These are phyloP conservation scores for Wickerhamiella australiensis DNA, from an alignment of 805 yeast species.

Conservation along the genomic window DNA sequence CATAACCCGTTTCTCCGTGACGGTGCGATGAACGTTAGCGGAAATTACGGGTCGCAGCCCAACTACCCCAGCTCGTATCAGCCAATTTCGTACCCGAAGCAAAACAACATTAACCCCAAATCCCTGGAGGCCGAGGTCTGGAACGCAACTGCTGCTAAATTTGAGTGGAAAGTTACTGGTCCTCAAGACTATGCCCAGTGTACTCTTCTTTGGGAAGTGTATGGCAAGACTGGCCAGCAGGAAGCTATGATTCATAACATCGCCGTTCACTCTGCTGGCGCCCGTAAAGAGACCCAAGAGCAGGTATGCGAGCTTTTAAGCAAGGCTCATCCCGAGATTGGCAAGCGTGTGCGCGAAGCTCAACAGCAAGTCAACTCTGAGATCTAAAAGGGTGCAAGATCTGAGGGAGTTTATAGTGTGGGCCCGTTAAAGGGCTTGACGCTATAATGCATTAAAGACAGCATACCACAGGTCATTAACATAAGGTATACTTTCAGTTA, in stretches of 20 bases:
- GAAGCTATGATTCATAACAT: conserved; percentile 72
- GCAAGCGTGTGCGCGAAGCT: conserved; percentile 50
- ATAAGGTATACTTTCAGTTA: too few relatives aligned
- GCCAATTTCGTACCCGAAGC: conserved; percentile 27
- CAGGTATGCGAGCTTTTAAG: conserved; percentile 63
- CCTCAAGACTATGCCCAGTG: conserved; percentile 72
- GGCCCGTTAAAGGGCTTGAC: too few relatives aligned
- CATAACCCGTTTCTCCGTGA: conserved; percentile 44
- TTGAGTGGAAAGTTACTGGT: conserved; percentile 69
- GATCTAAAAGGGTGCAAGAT: too few relatives aligned
- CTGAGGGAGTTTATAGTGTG: too few relatives aligned
- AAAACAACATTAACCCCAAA: conserved; percentile 16
- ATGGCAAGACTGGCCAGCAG: conserved; percentile 74
- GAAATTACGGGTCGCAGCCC: conserved; percentile 40
- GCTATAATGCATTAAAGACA: too few relatives aligned
- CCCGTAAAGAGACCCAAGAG: conserved; percentile 66
- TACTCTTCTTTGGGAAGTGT: conserved; percentile 61
- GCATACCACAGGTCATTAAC: too few relatives aligned
- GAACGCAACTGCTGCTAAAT: conserved; percentile 71
- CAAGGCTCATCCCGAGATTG: conserved; percentile 59
- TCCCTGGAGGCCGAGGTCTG: conserved; percentile 55
- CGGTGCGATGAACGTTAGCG: conserved; percentile 41
- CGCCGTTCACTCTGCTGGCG: conserved; percentile 55
- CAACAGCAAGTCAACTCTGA: too few relatives aligned
- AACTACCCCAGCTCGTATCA: conserved; percentile 38